Conservation (phyloP, 2,329 filamentous ascomycete species). For the Pseudogymnoascus sp. region DNA sequence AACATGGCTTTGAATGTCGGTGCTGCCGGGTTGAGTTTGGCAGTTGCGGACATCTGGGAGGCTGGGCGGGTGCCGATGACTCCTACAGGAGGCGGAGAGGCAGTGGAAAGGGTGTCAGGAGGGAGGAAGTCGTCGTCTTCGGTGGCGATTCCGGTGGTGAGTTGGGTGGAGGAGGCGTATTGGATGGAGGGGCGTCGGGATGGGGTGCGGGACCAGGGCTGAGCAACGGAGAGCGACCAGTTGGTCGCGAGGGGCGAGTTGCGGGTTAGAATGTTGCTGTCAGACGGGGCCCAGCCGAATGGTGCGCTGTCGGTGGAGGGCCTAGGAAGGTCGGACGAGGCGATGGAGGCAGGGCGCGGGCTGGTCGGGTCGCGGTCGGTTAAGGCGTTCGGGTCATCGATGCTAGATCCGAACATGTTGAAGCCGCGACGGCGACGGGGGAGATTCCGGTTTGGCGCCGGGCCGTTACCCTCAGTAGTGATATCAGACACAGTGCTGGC, state of each 20-base stretch:
- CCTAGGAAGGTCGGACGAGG: conserved; percentile 63
- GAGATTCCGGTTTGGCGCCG: conserved; percentile 25
- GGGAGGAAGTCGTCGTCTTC: conserved; percentile 59
- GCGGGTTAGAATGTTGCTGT: conserved; percentile 41
- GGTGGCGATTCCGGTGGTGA: conserved; percentile 55
- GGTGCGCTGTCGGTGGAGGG: conserved; percentile 73
- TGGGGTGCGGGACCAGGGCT: conserved; percentile 65
- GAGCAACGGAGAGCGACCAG: conserved; percentile 39
- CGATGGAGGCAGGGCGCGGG: conserved; percentile 62
- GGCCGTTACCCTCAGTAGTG: conserved; percentile 25
- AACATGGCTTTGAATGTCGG: conserved; percentile 78
- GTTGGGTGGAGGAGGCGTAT: conserved; percentile 59
- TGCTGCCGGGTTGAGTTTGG: conserved; percentile 72
- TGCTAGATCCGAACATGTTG: conserved; percentile 45
- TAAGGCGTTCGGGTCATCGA: conserved; percentile 31
- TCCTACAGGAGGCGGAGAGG: conserved; percentile 52
- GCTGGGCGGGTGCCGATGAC: conserved; percentile 73
- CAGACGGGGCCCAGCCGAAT: conserved; percentile 58
- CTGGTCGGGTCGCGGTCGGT: conserved; percentile 51
- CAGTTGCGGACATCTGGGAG: conserved; percentile 48
- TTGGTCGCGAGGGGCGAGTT: conserved; percentile 45
- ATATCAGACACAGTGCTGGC: conserved; percentile 19
- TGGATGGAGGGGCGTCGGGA: conserved; percentile 78
- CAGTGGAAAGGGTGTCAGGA: conserved; percentile 45
- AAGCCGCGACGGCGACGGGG: conserved; percentile 21